phyloP scores from a whole-genome alignment of 306 rosid genomes.

The Cicer pinnatifidum region DNA sequence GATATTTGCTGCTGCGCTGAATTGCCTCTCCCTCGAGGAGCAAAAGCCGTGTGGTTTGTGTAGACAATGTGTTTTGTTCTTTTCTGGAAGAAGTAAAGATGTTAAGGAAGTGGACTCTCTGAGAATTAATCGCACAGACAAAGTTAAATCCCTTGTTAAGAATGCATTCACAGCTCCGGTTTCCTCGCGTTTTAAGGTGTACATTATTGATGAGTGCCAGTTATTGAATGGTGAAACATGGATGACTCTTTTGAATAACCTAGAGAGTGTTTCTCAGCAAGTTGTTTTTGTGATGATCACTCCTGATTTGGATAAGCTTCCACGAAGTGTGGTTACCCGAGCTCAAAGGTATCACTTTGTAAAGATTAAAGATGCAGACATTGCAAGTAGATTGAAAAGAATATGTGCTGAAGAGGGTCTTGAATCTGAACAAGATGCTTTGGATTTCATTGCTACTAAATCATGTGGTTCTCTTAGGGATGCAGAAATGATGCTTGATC shows the following conservation, averaged over 20 bases:
- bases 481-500: constrained; percentile 94
- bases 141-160: constrained; percentile 67
- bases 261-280: constrained; percentile 62
- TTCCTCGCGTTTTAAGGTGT: constrained; percentile 74
- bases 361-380: constrained; percentile 73
- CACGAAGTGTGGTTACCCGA: constrained; percentile 68
- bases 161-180: constrained; percentile 58
- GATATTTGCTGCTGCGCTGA: constrained; percentile 84
- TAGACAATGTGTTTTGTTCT: constrained; percentile 66
- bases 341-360: constrained; percentile 81
- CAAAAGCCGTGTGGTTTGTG: constrained; percentile 81
- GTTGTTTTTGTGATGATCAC: constrained; percentile 85
- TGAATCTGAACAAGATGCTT: constrained; percentile 69
- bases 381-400: constrained; percentile 63
- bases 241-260: constrained; percentile 65
- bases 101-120: constrained; percentile 80
- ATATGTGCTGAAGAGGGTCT: constrained; percentile 71
- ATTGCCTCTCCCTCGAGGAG: constrained; percentile 71
- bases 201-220: constrained; percentile 88
- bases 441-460: constrained; percentile 73
- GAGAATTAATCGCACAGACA: constrained; percentile 67
- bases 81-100: constrained; percentile 77
- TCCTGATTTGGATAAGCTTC: constrained; percentile 73
- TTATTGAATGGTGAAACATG: constrained; percentile 71
- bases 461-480: constrained; percentile 87